These are phyloP conservation scores for Aureobasidium pullulans DNA, from an alignment of 2,329 filamentous ascomycete species.

Conservation along the genomic window DNA sequence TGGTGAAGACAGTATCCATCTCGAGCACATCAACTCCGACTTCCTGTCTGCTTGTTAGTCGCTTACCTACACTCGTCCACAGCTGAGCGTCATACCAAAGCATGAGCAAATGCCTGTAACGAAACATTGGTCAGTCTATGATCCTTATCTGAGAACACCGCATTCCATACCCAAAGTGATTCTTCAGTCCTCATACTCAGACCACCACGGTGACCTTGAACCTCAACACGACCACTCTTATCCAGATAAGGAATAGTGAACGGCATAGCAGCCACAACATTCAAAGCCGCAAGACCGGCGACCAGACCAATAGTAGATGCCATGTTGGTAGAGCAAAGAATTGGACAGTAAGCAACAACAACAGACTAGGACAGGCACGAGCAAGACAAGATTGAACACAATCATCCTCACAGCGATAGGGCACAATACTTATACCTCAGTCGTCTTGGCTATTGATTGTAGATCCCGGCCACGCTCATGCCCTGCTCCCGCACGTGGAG, in stretches of 20 bases:
- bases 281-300: background rate
- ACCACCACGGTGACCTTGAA: background rate
- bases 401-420: no score
- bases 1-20: background rate
- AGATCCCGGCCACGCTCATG: no score
- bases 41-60: background rate
- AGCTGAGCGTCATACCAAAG: background rate
- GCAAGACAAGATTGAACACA: background rate
- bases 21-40: conserved; percentile 1
- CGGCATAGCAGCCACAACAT: background rate
- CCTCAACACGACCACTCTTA: background rate
- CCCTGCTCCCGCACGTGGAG: no score
- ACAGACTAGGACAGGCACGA: background rate
- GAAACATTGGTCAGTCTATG: background rate
- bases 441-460: no score
- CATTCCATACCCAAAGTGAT: background rate
- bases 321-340: background rate
- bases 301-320: background rate
- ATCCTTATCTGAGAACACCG: background rate
- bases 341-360: no score
- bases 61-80: no score
- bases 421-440: no score
- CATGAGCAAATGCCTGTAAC: background rate
- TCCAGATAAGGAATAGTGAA: background rate
- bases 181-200: background rate